Conservation (phyloP, 2,329 filamentous ascomycete genomes). For the Colletotrichum incanum region DNA sequence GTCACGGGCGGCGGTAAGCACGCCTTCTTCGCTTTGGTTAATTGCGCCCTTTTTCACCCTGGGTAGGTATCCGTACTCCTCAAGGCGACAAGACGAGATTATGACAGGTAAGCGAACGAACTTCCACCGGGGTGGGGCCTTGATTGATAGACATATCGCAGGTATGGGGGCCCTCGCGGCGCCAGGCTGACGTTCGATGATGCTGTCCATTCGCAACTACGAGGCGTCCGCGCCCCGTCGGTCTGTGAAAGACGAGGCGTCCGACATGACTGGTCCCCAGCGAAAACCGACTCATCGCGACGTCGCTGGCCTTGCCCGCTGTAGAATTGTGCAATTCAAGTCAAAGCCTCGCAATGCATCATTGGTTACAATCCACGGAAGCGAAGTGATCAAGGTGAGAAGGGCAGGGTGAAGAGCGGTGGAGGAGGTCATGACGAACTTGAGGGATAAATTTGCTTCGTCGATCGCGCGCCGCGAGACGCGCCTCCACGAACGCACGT, state of each 20-base stretch:
- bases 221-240: slow-evolving; percentile 31
- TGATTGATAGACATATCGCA: neutral
- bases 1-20: slow-evolving; percentile 10
- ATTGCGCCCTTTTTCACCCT: neutral
- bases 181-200: slow-evolving; percentile 33
- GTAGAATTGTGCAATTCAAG: neutral
- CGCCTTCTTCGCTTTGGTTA: neutral
- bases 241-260: slow-evolving; percentile 22
- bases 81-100: neutral
- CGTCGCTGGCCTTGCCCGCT: neutral
- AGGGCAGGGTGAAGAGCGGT: neutral
- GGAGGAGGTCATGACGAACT: neutral
- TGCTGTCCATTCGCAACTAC: slow-evolving; percentile 31
- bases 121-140: neutral
- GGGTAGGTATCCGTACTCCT: neutral
- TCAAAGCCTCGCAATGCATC: slow-evolving; percentile 2
- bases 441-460: neutral
- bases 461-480: neutral
- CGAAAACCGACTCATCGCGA: neutral
- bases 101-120: neutral
- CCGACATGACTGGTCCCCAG: slow-evolving; percentile 9
- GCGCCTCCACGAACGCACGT: slow-evolving; percentile 1
- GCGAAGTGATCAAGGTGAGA: neutral
- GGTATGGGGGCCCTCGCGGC: neutral
- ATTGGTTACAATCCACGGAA: neutral